Percentiles rank a stretch among this genome's conserved stretches.
Evolutionary conservation across 2,329 filamentous ascomycete species (phyloP).

Genomic region (Aspergillus felis): DNA sequence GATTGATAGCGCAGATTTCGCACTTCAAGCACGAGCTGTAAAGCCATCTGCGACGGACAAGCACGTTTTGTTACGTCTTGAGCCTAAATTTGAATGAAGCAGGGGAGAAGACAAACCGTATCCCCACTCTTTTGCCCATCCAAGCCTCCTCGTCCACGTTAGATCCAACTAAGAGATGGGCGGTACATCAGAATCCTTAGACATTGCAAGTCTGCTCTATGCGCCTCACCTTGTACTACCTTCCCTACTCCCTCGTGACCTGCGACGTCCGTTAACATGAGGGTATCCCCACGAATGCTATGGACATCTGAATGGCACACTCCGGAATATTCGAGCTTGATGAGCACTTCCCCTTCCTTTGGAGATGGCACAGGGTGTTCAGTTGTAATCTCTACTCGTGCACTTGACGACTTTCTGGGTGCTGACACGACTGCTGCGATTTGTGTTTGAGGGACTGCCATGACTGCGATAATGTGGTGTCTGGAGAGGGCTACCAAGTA

Average conservation of each 20-base stretch:
- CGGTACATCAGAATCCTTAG: background rate
- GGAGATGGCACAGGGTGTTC: constrained; percentile 35
- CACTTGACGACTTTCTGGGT: constrained; percentile 15
- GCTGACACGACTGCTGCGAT: constrained; percentile 29
- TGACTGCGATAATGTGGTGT: constrained; percentile 1
- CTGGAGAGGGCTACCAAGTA: background rate
- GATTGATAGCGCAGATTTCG: constrained; percentile 36
- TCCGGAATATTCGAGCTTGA: constrained; percentile 47
- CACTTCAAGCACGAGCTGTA: constrained; percentile 37
- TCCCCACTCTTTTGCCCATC: constrained; percentile 29
- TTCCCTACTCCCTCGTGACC: constrained; percentile 47
- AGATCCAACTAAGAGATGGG: constrained; percentile 20
- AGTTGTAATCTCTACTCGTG: constrained; percentile 21
- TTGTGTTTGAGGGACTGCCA: constrained; percentile 23
- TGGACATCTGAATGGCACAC: constrained; percentile 48
- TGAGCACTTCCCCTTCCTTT: constrained; percentile 38
- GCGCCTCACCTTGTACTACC: constrained; percentile 31
- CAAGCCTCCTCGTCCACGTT: constrained; percentile 24
- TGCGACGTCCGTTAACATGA: constrained; percentile 44
- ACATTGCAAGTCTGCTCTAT: background rate
- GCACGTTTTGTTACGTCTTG: constrained; percentile 16
- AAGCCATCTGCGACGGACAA: constrained; percentile 27
- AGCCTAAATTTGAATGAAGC: background rate
- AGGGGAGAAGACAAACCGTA: constrained; percentile 22
- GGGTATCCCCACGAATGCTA: constrained; percentile 41